Evolutionary conservation across 768 basidiomycete species (phyloP).

Genomic region (Tulasnella sp.): DNA sequence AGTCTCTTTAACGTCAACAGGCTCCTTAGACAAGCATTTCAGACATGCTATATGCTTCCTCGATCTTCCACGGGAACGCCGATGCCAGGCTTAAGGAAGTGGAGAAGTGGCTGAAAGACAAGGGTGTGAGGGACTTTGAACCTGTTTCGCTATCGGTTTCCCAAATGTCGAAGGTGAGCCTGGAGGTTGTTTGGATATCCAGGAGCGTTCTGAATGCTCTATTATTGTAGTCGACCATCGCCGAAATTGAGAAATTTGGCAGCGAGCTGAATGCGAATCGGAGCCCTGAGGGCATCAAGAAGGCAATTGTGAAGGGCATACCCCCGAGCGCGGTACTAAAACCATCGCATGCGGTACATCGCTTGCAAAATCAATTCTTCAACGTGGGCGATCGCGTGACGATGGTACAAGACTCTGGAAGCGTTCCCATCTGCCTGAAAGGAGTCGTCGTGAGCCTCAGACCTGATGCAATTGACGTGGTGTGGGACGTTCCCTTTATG

Average conservation of each 20-base stretch:
- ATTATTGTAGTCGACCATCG: slow-evolving; percentile 56
- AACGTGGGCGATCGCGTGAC: slow-evolving; percentile 86
- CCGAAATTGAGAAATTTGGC: slow-evolving; percentile 67
- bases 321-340: slow-evolving; percentile 91
- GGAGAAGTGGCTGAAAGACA: slow-evolving; percentile 75
- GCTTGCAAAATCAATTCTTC: slow-evolving; percentile 84
- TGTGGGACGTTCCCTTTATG: slow-evolving; percentile 96
- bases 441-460: slow-evolving; percentile 91
- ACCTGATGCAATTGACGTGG: slow-evolving; percentile 81
- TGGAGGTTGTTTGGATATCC: neutral
- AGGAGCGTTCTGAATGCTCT: neutral
- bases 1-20: slow-evolving; percentile 4
- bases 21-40: neutral
- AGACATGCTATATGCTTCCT: slow-evolving; percentile 67
- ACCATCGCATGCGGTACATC: slow-evolving; percentile 80
- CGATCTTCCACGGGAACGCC: slow-evolving; percentile 55
- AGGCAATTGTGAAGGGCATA: slow-evolving; percentile 86
- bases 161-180: slow-evolving; percentile 71
- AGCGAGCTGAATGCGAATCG: slow-evolving; percentile 58
- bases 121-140: slow-evolving; percentile 85
- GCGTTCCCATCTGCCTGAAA: slow-evolving; percentile 82
- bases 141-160: slow-evolving; percentile 88
- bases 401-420: slow-evolving; percentile 92
- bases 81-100: slow-evolving; percentile 69
- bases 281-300: slow-evolving; percentile 62